These are phyloP conservation scores for Torulaspora gathmanii DNA, from an alignment of 805 yeast genomes.

Conservation along the genomic window DNA sequence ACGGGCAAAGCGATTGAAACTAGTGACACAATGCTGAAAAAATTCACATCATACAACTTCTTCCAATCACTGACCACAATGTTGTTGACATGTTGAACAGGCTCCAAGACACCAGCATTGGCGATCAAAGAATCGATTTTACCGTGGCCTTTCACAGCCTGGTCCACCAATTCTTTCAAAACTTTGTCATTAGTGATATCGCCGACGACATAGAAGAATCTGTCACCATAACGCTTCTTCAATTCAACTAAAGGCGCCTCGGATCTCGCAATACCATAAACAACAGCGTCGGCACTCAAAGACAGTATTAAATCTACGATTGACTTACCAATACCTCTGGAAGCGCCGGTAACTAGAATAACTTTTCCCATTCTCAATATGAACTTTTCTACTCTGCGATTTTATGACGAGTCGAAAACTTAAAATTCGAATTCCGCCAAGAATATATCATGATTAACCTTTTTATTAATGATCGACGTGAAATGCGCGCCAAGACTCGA, in stretches of 20 bases:
- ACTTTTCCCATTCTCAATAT: slow-evolving; percentile 25
- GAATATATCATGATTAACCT: not conserved
- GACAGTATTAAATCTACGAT: slow-evolving; percentile 51
- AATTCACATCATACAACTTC: slow-evolving; percentile 64
- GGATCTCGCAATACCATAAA: slow-evolving; percentile 61
- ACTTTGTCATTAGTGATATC: slow-evolving; percentile 49
- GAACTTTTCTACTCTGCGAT: not conserved
- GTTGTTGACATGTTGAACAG: slow-evolving; percentile 52
- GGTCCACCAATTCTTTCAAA: slow-evolving; percentile 37
- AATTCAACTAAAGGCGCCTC: slow-evolving; percentile 43
- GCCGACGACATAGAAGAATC: slow-evolving; percentile 51
- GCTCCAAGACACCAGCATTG: slow-evolving; percentile 81
- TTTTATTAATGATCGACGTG: not conserved
- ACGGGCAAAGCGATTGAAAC: slow-evolving; percentile 53
- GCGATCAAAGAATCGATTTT: slow-evolving; percentile 60
- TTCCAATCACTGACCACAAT: slow-evolving; percentile 53
- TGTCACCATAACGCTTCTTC: slow-evolving; percentile 43
- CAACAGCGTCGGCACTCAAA: slow-evolving; percentile 46
- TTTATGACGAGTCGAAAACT: no score
- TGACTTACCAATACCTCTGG: slow-evolving; percentile 77
- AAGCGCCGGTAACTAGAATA: slow-evolving; percentile 56
- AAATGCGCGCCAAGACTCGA: not conserved
- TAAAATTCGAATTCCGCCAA: no score
- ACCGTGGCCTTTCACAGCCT: slow-evolving; percentile 50
- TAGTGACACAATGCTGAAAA: slow-evolving; percentile 66